Evolutionary conservation across 2,329 filamentous ascomycete species (phyloP).

Genomic region (Penicillium sp.): DNA sequence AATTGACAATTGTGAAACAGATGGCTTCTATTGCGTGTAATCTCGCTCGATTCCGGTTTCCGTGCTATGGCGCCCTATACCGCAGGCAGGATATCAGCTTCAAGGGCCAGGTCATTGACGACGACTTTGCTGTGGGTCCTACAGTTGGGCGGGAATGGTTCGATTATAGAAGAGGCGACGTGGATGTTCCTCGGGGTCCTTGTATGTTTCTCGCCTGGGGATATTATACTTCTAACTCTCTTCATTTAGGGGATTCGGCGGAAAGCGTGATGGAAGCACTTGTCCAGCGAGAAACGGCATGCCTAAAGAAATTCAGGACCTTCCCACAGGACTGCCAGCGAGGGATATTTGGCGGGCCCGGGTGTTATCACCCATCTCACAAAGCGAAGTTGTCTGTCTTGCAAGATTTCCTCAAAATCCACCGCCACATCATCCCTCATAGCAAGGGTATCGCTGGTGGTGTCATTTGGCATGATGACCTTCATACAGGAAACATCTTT

Average conservation of each 20-base stretch:
- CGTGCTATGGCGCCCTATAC: slow-evolving; percentile 12
- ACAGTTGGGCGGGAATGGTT: slow-evolving; percentile 14
- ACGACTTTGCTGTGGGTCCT: slow-evolving; percentile 8
- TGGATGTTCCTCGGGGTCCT: slow-evolving; percentile 11
- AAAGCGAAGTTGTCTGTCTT: slow-evolving; percentile 23
- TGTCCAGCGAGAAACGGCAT: slow-evolving; percentile 13
- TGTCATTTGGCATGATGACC: slow-evolving; percentile 30
- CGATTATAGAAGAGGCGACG: slow-evolving; percentile 12
- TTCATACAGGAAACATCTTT: slow-evolving; percentile 33
- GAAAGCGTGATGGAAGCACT: slow-evolving; percentile 9
- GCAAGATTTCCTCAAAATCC: slow-evolving; percentile 25
- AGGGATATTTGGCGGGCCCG: slow-evolving; percentile 21
- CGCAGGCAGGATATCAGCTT: slow-evolving; percentile 5
- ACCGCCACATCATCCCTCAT: slow-evolving; percentile 22
- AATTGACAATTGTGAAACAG: slow-evolving; percentile 14
- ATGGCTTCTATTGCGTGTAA: slow-evolving; percentile 7
- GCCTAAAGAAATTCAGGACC: slow-evolving; percentile 7
- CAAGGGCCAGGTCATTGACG: slow-evolving; percentile 8
- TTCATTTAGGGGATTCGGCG: slow-evolving; percentile 6
- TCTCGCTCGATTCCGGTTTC: slow-evolving; percentile 7
- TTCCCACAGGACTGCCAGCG: slow-evolving; percentile 13
- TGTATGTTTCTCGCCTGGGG: slow-evolving; percentile 5
- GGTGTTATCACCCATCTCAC: slow-evolving; percentile 23
- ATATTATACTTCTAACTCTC: neutral
- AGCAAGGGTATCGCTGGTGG: slow-evolving; percentile 17